Percentiles rank a stretch among this genome's conserved stretches.
phyloP scores from a whole-genome alignment of 495 filamentous ascomycete species.

The Beverwykella pulmonaria region DNA sequence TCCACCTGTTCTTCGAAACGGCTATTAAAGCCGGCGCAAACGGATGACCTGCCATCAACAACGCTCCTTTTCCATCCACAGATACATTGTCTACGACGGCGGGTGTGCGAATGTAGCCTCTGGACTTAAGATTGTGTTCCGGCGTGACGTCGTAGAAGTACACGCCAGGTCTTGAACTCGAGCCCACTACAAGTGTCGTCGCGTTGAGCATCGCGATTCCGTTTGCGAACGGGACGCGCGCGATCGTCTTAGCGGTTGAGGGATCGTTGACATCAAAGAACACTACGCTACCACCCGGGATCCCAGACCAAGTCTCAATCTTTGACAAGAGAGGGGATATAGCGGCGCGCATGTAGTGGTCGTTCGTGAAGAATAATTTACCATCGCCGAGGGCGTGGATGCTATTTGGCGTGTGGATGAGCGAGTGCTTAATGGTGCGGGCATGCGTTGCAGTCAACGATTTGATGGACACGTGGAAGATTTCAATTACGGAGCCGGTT shows the following conservation, averaged over 20 bases:
- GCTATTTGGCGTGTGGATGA: slow-evolving; percentile 39
- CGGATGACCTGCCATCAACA: slow-evolving; percentile 52
- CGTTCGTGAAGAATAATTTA: slow-evolving; percentile 41
- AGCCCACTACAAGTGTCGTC: slow-evolving; percentile 48
- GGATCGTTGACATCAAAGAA: slow-evolving; percentile 46
- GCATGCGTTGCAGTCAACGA: slow-evolving; percentile 19
- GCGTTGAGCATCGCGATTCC: slow-evolving; percentile 46
- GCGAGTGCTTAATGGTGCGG: slow-evolving; percentile 26
- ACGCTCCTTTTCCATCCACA: slow-evolving; percentile 45
- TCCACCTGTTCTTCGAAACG: slow-evolving; percentile 32
- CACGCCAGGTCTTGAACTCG: slow-evolving; percentile 40
- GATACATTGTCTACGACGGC: slow-evolving; percentile 51
- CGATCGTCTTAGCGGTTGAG: slow-evolving; percentile 19
- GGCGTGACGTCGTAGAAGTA: slow-evolving; percentile 44
- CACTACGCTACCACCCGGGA: slow-evolving; percentile 46
- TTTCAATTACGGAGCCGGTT: slow-evolving; percentile 35
- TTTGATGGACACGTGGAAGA: slow-evolving; percentile 30
- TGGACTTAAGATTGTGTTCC: slow-evolving; percentile 30
- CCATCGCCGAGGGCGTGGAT: slow-evolving; percentile 29
- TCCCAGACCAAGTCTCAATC: slow-evolving; percentile 46
- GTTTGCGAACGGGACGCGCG: slow-evolving; percentile 45
- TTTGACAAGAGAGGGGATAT: slow-evolving; percentile 31
- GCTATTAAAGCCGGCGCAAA: slow-evolving; percentile 42
- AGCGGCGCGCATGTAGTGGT: slow-evolving; percentile 36
- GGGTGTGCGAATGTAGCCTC: slow-evolving; percentile 38